These are phyloP conservation scores for Lanmaoa pseudosensibilis DNA, from an alignment of 768 basidiomycete species.

Conservation along the genomic window DNA sequence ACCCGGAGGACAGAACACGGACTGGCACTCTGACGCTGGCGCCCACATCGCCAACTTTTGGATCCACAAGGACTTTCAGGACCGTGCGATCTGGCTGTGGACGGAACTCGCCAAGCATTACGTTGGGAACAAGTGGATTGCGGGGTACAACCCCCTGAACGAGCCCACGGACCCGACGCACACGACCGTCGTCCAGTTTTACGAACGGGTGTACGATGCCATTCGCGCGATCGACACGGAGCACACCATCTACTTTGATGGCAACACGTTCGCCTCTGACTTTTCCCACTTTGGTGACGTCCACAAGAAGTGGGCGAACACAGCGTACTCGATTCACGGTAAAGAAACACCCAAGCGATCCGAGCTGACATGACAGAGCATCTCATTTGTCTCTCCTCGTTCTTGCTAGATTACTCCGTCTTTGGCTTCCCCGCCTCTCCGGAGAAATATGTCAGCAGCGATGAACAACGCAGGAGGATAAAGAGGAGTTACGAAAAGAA, in stretches of 20 bases:
- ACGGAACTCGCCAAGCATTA: conserved; percentile 72
- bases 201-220: conserved; percentile 63
- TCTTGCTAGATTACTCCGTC: conserved; percentile 28
- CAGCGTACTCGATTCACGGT: conserved; percentile 78
- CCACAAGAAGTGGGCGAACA: conserved; percentile 64
- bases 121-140: conserved; percentile 77
- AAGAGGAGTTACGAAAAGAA: conserved; percentile 68
- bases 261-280: conserved; percentile 81
- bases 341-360: background rate
- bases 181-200: conserved; percentile 62
- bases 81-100: conserved; percentile 78
- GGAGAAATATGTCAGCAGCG: conserved; percentile 52
- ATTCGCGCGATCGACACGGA: conserved; percentile 70
- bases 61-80: conserved; percentile 84
- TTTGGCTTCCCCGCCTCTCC: conserved; percentile 69
- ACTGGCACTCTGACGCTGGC: conserved; percentile 79
- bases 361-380: background rate
- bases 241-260: conserved; percentile 79
- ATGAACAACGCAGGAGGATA: conserved; percentile 53
- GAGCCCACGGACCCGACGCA: conserved; percentile 74
- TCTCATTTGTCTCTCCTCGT: background rate
- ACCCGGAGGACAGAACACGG: conserved; percentile 72
- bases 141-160: conserved; percentile 85
- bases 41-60: conserved; percentile 74
- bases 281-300: conserved; percentile 71